Evolutionary conservation across 148 eudicot genomes (phyloP), one percentile per base, ranked within the genome.

Genomic region (Vaccinium darrowii): DNA sequence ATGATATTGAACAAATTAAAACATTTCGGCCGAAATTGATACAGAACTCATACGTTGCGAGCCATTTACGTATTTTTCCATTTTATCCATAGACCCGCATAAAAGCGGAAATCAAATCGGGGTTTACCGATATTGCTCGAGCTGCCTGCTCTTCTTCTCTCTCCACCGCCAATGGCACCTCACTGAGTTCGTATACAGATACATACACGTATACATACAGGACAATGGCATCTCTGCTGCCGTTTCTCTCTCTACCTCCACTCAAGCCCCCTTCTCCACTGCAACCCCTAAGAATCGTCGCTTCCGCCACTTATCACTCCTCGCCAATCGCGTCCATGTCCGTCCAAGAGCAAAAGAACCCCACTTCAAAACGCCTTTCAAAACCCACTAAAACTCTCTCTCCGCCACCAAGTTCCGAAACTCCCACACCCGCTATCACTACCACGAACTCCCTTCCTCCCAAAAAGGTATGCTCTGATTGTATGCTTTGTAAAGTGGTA

Each of bases 381-480:
- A 85, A 79, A 19, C 69, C 83, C 71, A 39, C 76, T 16, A 81
- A 75, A 65, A 76, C 67, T 83, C 63, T 52, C 19, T 16, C 53
- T 19, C 60, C 76, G 25, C 23, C 19, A 18, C 84, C 60, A 8
- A 69, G 18, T 50, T 25, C 84, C 18, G 82, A 79, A 72, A 33
- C 78, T 4, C 39, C 73, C 2, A 21, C 80, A 12, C 27, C 80
- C n/a, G 21, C 71, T 2, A 74, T 36, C 30, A 7, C 79, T 2
- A 39, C 79, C 13, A 13, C 80, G 15, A 23, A 39, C 69, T 39
- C 85, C 39, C 54, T 54, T 23, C 53, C 85, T 83, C 81, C 60
- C 16, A 83, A 83, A 52, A 83, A 84, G 85, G 85, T 84, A 10
- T 53, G 60, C 36, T 47, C 67, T 53, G 5, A 52, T 76, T 21